Evolutionary conservation across 371 early-diverging fungal species (phyloP).

Genomic region (Mortierella sp.): DNA sequence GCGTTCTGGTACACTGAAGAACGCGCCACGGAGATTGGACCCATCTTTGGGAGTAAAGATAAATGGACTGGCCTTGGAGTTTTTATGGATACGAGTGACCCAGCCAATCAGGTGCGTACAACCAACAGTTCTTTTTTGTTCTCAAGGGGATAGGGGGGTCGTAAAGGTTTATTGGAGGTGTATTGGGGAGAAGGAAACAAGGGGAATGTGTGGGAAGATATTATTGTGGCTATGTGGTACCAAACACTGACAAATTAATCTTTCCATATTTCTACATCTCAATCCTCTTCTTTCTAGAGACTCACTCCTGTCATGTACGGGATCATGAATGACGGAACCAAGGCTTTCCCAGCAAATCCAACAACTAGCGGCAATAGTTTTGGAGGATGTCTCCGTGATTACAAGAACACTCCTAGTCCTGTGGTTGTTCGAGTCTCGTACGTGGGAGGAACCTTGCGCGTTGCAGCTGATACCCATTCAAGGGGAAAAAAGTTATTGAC

Average conservation of each 20-base stretch:
- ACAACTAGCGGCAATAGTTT: slow-evolving; percentile 57
- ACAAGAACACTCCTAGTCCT: slow-evolving; percentile 75
- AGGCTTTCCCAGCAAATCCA: slow-evolving; percentile 56
- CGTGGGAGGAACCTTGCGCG: slow-evolving; percentile 69
- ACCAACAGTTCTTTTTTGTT: neutral
- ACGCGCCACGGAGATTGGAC: slow-evolving; percentile 64
- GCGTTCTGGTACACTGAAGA: slow-evolving; percentile 90
- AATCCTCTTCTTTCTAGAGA: slow-evolving; percentile 20
- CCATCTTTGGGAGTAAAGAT: slow-evolving; percentile 79
- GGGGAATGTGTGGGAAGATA: no score
- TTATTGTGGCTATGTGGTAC: no score
- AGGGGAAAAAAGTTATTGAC: slow-evolving; percentile 68
- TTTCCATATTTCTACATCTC: neutral
- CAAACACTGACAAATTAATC: no score
- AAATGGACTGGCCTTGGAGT: slow-evolving; percentile 80
- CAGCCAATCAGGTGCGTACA: slow-evolving; percentile 60
- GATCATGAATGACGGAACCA: slow-evolving; percentile 77
- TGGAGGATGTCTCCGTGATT: slow-evolving; percentile 81
- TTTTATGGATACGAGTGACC: slow-evolving; percentile 77
- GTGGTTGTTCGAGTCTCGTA: slow-evolving; percentile 77
- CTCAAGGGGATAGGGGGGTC: neutral
- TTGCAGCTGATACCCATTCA: slow-evolving; percentile 73
- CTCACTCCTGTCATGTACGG: slow-evolving; percentile 63
- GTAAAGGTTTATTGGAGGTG: no score
- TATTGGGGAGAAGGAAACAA: no score